Evolutionary conservation across 139 green algal genomes (phyloP).

Genomic region (Micractinium sp.): DNA sequence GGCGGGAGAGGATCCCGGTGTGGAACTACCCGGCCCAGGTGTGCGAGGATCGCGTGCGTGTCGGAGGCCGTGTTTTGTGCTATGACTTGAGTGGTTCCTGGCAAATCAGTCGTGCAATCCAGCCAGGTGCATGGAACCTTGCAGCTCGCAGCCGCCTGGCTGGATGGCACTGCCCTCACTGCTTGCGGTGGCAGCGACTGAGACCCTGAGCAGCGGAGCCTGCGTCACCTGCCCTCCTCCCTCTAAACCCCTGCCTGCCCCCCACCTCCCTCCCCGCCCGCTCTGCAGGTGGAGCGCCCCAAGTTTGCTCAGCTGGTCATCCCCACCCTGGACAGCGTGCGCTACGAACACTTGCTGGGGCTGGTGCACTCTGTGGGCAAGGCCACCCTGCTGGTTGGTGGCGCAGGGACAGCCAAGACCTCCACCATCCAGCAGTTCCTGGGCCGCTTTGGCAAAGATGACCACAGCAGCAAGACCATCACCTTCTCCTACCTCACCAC

Average conservation of each 20-base stretch:
- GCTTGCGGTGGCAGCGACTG: neutral
- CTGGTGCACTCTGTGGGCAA: constrained; percentile 78
- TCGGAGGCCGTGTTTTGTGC: no score
- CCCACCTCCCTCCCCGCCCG: neutral
- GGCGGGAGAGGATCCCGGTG: constrained; percentile 75
- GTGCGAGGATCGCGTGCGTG: no score
- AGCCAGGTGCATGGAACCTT: no score
- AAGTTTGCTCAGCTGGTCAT: constrained; percentile 91
- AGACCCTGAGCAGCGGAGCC: no score
- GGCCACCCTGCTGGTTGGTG: constrained; percentile 75
- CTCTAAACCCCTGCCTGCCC: no score
- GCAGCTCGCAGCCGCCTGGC: no score
- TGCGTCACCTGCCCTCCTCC: no score
- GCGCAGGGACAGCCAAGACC: constrained; percentile 94
- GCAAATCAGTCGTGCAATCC: no score
- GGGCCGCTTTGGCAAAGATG: constrained; percentile 70
- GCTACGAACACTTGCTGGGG: constrained; percentile 85
- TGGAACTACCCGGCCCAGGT: constrained; percentile 82
- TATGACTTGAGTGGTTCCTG: no score
- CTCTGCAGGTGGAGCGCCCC: constrained; percentile 64
- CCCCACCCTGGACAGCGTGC: constrained; percentile 88
- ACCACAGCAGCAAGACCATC: constrained; percentile 83
- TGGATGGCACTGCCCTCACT: no score
- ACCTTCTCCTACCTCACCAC: constrained; percentile 94
- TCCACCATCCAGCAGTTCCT: constrained; percentile 88